Base-by-base conservation (phyloP, 305 asterid species). In the Fraxinus floribunda region DNA sequence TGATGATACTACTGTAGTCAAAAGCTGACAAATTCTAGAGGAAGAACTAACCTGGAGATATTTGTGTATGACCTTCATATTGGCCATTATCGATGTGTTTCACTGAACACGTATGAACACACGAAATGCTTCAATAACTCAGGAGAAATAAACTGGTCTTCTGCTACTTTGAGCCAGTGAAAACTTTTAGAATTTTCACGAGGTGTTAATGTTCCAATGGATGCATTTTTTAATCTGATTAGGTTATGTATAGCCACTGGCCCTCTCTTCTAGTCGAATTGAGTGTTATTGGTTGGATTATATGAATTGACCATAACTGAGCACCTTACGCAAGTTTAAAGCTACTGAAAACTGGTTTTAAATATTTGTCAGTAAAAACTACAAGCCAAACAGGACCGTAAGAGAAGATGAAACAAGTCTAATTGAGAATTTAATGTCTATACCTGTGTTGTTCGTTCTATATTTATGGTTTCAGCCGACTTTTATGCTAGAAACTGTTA, bases 401-500 rank as follows among this genome's bases (percentile, higher is more conserved):
- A 66, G 73, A 24, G 35, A 22, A 64, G 73, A 66, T 66, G 36
- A 66, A 66, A 11, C 35, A 66, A 24, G n/a, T 7, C 18, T 66
- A 11, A 66, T 32, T 66, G 32, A 66, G 73, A 66, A 66, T 66
- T 10, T 66, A 66, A 10, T 66, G 18, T 35, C 73, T 66, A 66
- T 66, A 24, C 35, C 73, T 66, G 73, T 79, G 62, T 55, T 30
- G 38, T 10, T 70, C 22, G 3, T 70, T 39, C 75, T 70, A 30
- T 70, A 70, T 70, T 70, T 70, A 13, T 30, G 8, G 36, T 30
- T 13, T 15, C 20, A 30, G 26, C 77, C 55, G 39, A 75, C 78
- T 30, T 77, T 4, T 32, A 20, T 76, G 82, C 52, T 57, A 36
- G 15, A 26, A 78, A 64, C 32, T 84, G 52, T 66, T 83, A 70